Base-by-base conservation (phyloP, 345 rosid species). In the Brassica carinata region DNA sequence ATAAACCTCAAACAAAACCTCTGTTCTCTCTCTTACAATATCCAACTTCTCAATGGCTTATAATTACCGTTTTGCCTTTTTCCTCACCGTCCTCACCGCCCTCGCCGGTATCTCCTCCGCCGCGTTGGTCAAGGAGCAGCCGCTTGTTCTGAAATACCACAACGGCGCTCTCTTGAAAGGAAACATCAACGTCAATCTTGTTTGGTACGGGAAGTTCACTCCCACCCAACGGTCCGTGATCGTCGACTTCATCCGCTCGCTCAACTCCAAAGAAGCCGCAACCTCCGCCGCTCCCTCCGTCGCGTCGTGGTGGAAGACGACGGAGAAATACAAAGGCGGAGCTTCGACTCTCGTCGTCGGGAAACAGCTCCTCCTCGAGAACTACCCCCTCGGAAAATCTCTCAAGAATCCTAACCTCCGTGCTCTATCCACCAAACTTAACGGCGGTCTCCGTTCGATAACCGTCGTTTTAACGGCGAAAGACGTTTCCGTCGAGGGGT, bases 51-150 rank as follows among this genome's bases (percentile, higher is more conserved):
- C 27, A 65, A 91, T 87, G 94, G 86, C 90, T 5, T 59, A 29
- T 72, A 66, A 81, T 83, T 74, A 83, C 91, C 2, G 2, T 2
- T 7, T 74, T 74, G 81, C 87, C 89, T 71, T 71, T 75, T 29
- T 83, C 59, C 36, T 82, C 64, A 61, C 81, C 67, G 9, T 80
- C 67, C 55, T 69, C 67, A 34, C 73, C 79, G 75, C 57, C 73
- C 18, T 43, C 15, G 1, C 78, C 43, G 67, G 55, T 2, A 67
- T 81, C 0, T 73, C 82, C 26, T 38, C 82, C 66, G 83, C 91
- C 18, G 97, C 84, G 69, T 71, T 94, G 43, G 97, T 90, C 62
- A 75, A 94, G 72, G 86, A 94, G 14, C 98, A 92, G 66, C 98
- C 98, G 0, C 87, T 94, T 2, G 57, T 80, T 9, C 45, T 69